Conservation (phyloP, 1,284 basidiomycete species). For the Ceratobasidium papillatum region DNA sequence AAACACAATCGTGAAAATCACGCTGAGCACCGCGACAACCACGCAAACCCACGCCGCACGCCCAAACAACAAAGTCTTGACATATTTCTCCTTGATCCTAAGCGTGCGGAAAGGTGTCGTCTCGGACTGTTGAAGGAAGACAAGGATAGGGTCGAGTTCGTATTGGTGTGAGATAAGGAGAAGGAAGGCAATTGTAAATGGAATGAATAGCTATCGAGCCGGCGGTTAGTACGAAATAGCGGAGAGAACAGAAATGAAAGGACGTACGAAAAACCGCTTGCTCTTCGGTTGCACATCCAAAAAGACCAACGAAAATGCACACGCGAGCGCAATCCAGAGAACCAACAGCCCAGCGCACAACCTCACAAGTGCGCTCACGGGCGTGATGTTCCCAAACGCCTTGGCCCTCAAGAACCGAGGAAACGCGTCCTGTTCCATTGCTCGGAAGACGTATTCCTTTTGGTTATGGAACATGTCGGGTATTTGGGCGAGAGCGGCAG, state of each 20-base stretch:
- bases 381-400: conserved; percentile 96
- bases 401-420: conserved; percentile 94
- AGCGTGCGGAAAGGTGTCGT: conserved; percentile 93
- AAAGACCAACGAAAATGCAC: conserved; percentile 92
- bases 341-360: conserved; percentile 85
- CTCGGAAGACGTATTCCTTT: conserved; percentile 96
- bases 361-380: conserved; percentile 84
- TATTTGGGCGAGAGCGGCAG: conserved; percentile 83
- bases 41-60: conserved; percentile 86
- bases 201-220: conserved; percentile 87
- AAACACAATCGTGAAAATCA: conserved; percentile 85
- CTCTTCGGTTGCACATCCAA: conserved; percentile 89
- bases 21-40: conserved; percentile 73
- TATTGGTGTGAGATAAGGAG: conserved; percentile 95
- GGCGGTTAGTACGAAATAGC: conserved; percentile 41
- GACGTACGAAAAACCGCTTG: conserved; percentile 91
- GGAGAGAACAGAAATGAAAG: background rate
- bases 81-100: conserved; percentile 89
- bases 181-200: conserved; percentile 89
- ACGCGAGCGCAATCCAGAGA: conserved; percentile 91
- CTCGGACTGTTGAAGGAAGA: conserved; percentile 85
- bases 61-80: conserved; percentile 85
- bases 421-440: conserved; percentile 98
- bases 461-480: conserved; percentile 97
- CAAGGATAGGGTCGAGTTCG: conserved; percentile 91